Base-by-base conservation (phyloP, 139 green algal species). In the Chlamydomonas asymmetrica region DNA sequence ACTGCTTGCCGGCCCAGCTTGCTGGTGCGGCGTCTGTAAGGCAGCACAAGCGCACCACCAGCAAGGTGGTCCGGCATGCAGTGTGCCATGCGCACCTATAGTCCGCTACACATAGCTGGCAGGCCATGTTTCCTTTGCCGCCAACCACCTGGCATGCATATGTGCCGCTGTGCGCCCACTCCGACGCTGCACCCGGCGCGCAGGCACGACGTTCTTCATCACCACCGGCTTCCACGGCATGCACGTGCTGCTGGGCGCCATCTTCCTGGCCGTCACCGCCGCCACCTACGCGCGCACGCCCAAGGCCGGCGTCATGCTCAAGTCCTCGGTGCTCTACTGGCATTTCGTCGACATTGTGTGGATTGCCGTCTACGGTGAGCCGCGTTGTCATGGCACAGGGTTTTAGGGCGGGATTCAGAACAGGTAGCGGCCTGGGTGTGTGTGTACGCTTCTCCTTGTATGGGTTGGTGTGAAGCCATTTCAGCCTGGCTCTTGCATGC, bases 281-380 rank as follows among this genome's bases (percentile, higher is more conserved):
- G 60, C 39, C 50, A 83, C 75, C 71, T 87, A 87, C 73, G 27
- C 62, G 25, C 60, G 76, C 41, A 76, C 70, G 40, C 74, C 77
- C 71, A 79, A 76, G 22, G 54, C 67, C 3, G 78, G 75, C 37
- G 61, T 73, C 10, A 59, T 38, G 40, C 68, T 87, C 41, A 77
- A 74, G 49, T 69, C 66, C 22, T 76, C 72, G 9, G 73, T 87
- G n/a, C 61, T 87, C 43, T 87, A 87, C 81, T 87, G 81, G 71
- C 81, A 87, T 20, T 87, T 87, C 63, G 81, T 87, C 56, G 81
- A 87, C 73, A 83, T 87, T 62, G 81, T 87, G 18, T 87, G 81
- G 81, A 87, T 87, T 56, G 81, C 81, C 41, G 78, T 71, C 49
- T 71, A 73, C 63, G 73, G 49, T 18, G 20, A 57, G 49, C 49